Conservation (phyloP, 441 rosid species). For the Viola pubescens region DNA sequence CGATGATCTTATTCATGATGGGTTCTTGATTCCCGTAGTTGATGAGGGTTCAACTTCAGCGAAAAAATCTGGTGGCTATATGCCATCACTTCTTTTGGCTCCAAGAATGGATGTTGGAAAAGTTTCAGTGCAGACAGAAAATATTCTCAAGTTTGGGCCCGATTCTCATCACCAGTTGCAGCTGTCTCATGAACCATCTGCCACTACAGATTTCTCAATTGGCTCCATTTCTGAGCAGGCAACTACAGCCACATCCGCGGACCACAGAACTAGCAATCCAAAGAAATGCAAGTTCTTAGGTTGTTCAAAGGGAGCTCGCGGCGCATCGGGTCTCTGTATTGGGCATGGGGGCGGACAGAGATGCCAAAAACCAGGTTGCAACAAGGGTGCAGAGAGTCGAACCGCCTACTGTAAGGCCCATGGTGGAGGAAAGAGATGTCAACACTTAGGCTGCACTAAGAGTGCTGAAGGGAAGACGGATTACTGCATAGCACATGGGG, state of each 20-base stretch:
- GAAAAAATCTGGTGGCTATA: slow-evolving; percentile 81
- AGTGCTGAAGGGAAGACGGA: slow-evolving; percentile 96
- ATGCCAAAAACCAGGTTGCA: slow-evolving; percentile 79
- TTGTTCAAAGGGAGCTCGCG: slow-evolving; percentile 81
- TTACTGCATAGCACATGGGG: slow-evolving; percentile 85
- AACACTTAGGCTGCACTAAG: slow-evolving; percentile 86
- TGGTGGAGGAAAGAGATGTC: slow-evolving; percentile 92
- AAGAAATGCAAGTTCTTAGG: slow-evolving; percentile 74
- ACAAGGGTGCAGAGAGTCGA: slow-evolving; percentile 84
- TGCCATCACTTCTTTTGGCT: slow-evolving; percentile 76
- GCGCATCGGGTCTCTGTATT: slow-evolving; percentile 83
- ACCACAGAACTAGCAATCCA: slow-evolving; percentile 37
- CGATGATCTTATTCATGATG: slow-evolving; percentile 20
- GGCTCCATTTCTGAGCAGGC: slow-evolving; percentile 50
- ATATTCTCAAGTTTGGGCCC: slow-evolving; percentile 35
- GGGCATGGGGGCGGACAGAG: slow-evolving; percentile 97
- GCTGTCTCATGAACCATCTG: slow-evolving; percentile 43
- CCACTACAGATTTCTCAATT: slow-evolving; percentile 45
- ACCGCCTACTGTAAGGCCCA: slow-evolving; percentile 89
- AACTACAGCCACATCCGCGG: slow-evolving; percentile 43
- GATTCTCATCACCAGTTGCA: slow-evolving; percentile 31
- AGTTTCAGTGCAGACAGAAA: slow-evolving; percentile 31
- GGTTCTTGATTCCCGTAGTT: slow-evolving; percentile 45
- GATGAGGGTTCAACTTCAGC: slow-evolving; percentile 95
- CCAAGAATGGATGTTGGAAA: slow-evolving; percentile 38